These are phyloP conservation scores for Paraphaeosphaeria minitans DNA, from an alignment of 2,329 filamentous ascomycete species.

Conservation along the genomic window DNA sequence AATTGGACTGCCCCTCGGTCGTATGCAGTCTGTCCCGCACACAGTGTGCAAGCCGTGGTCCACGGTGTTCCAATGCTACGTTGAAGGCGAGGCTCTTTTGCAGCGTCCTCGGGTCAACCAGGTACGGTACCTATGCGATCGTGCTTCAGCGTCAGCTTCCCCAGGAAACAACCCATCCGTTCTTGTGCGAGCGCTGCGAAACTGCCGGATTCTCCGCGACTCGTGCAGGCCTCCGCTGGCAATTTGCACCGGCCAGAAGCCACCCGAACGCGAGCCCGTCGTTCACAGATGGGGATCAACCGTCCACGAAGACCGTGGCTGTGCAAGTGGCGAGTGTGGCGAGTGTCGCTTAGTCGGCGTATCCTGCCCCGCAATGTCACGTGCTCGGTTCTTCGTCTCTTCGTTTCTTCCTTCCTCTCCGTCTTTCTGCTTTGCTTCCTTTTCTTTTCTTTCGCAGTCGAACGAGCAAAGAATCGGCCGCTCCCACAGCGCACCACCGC, in stretches of 20 bases:
- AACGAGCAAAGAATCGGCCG: neutral
- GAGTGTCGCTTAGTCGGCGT: neutral
- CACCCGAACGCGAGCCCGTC: conserved; percentile 8
- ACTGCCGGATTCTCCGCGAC: conserved; percentile 20
- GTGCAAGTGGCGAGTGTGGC: neutral
- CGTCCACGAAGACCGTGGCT: too few relatives aligned
- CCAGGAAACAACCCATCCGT: conserved; percentile 29
- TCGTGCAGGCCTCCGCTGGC: conserved; percentile 9
- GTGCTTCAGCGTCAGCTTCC: conserved; percentile 11
- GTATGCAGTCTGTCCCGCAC: conserved; percentile 5
- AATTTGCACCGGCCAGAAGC: neutral
- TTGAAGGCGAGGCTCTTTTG: neutral
- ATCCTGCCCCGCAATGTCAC: too few relatives aligned
- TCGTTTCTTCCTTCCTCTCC: too few relatives aligned
- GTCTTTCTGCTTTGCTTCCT: too few relatives aligned
- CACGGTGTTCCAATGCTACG: neutral
- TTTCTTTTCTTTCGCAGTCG: neutral
- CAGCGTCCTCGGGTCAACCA: too few relatives aligned
- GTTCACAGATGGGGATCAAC: neutral
- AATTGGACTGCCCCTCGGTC: neutral
- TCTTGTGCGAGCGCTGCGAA: conserved; percentile 21
- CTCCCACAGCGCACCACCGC: neutral
- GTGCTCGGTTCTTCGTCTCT: too few relatives aligned
- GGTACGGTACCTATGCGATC: too few relatives aligned
- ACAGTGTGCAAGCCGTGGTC: conserved; percentile 9